Evolutionary conservation across 805 yeast species (phyloP).

Genomic region (Candida silvicultrix): DNA sequence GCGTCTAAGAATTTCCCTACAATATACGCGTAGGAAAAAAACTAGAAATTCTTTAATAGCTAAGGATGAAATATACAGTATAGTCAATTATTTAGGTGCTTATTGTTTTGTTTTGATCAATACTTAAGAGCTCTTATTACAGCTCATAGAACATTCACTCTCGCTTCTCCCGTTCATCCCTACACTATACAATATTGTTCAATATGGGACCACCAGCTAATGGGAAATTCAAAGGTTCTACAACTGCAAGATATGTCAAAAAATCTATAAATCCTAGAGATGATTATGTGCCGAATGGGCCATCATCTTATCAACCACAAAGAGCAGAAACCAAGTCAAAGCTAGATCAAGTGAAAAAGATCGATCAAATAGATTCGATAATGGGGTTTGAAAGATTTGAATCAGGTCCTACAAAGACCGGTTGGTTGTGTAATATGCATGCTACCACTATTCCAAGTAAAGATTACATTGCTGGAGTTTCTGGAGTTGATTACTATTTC

Average conservation of each 20-base stretch:
- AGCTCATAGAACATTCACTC: not conserved
- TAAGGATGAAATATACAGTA: too few species aligned
- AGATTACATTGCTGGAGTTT: conserved; percentile 55
- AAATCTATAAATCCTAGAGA: conserved; percentile 21
- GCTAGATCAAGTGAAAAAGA: conserved; percentile 47
- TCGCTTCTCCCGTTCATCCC: not conserved
- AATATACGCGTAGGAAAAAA: not conserved
- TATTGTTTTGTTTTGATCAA: too few species aligned
- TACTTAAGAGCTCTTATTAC: too few species aligned
- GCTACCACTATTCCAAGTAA: conserved; percentile 64
- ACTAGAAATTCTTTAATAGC: too few species aligned
- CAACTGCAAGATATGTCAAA: conserved; percentile 48
- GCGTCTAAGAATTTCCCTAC: not conserved
- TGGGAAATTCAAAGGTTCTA: conserved; percentile 36
- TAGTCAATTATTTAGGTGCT: too few species aligned
- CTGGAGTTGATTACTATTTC: conserved; percentile 93
- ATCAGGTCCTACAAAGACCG: conserved; percentile 63
- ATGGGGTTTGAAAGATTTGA: conserved; percentile 88
- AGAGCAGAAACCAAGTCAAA: conserved; percentile 22
- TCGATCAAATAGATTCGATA: conserved; percentile 64
- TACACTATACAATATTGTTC: not conserved
- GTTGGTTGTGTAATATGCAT: conserved; percentile 96
- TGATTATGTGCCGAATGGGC: conserved; percentile 20
- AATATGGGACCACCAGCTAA: conserved; percentile 5
- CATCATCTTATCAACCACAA: conserved; percentile 23